Evolutionary conservation across 768 basidiomycete species (phyloP).

Genomic region (Suillus tomentosus): DNA sequence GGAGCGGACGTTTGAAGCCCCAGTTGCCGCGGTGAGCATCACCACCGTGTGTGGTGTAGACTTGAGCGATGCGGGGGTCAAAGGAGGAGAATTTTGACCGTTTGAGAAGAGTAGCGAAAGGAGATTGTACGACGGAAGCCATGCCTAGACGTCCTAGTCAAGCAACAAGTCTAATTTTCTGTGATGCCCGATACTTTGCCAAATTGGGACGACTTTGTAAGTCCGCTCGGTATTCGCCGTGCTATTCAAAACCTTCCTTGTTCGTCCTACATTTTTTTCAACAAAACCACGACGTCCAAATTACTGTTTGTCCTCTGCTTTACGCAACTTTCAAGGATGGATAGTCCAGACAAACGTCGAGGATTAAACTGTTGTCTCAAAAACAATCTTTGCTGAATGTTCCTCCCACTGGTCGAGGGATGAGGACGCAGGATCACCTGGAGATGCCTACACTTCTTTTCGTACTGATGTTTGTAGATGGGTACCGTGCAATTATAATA

Average conservation of each 20-base stretch:
- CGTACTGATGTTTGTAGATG: conserved; percentile 31
- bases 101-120: conserved; percentile 76
- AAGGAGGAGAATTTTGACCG: conserved; percentile 81
- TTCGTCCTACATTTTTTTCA: conserved; percentile 17
- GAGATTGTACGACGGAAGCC: conserved; percentile 41
- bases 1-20: conserved; percentile 83
- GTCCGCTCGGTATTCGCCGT: conserved; percentile 28
- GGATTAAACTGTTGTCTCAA: conserved; percentile 67
- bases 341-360: conserved; percentile 91
- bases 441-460: conserved; percentile 59
- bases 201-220: not conserved
- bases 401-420: conserved; percentile 89
- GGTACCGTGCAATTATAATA: conserved; percentile 16
- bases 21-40: conserved; percentile 78
- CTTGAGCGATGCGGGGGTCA: conserved; percentile 75
- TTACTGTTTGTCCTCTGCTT: conserved; percentile 70
- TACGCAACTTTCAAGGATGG: conserved; percentile 52
- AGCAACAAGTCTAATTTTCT: conserved; percentile 3
- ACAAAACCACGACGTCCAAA: conserved; percentile 69
- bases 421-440: conserved; percentile 93
- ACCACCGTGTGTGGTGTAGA: conserved; percentile 71
- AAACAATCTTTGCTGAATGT: conserved; percentile 94
- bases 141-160: conserved; percentile 13
- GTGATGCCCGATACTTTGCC: not conserved
- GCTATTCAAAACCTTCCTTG: conserved; percentile 31